Evolutionary conservation across 257 asterid genomes (phyloP).

Genomic region (Salvia hispanica): DNA sequence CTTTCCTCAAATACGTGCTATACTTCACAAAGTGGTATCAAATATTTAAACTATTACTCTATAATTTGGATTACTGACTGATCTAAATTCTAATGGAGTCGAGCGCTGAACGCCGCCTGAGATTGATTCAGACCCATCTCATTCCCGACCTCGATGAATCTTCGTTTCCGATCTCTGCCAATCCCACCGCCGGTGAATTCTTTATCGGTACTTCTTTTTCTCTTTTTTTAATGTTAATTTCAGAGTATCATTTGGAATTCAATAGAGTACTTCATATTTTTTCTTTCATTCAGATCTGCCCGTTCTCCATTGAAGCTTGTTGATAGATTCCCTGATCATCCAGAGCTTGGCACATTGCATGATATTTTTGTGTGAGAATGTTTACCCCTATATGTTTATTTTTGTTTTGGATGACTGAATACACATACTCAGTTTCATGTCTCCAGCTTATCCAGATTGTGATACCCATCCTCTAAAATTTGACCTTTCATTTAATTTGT

Average conservation of each 20-base stretch:
- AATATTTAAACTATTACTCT: too few species aligned
- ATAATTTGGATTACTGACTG: neutral
- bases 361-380: slow-evolving; percentile 81
- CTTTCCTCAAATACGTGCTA: too few species aligned
- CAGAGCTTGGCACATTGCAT: slow-evolving; percentile 84
- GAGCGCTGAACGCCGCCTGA: slow-evolving; percentile 68
- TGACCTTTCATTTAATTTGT: slow-evolving; percentile 8
- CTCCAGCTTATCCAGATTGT: neutral
- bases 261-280: neutral
- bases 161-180: slow-evolving; percentile 42
- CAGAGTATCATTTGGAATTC: neutral
- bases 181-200: slow-evolving; percentile 70
- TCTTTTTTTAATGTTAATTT: slow-evolving; percentile 2
- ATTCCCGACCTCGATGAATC: slow-evolving; percentile 44
- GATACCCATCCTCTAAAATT: slow-evolving; percentile 6
- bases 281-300: slow-evolving; percentile 61
- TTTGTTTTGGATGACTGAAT: slow-evolving; percentile 10
- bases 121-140: slow-evolving; percentile 70
- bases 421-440: slow-evolving; percentile 4
- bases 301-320: slow-evolving; percentile 82
- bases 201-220: slow-evolving; percentile 39
- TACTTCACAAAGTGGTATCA: neutral
- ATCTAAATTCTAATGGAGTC: slow-evolving; percentile 65
- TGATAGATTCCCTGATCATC: slow-evolving; percentile 68
- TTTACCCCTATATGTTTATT: slow-evolving; percentile 23